Percentiles rank a stretch among this genome's conserved stretches.
phyloP scores from a whole-genome alignment of 1,284 basidiomycete genomes.

The Fomitopsis pinicola region DNA sequence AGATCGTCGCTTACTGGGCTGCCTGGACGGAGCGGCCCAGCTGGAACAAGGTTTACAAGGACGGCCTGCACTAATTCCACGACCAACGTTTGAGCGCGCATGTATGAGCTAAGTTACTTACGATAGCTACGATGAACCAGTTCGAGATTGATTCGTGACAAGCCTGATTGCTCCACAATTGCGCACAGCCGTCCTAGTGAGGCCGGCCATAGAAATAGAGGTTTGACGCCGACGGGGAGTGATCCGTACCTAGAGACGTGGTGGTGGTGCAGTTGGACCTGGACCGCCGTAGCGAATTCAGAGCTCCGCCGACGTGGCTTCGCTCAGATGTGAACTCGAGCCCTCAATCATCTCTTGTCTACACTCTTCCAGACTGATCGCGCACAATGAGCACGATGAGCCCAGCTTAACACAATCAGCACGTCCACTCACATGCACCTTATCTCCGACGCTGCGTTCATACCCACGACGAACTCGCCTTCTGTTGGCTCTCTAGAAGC shows the following conservation, averaged over 20 bases:
- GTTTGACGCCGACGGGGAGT: too few species aligned
- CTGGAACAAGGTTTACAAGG: conserved; percentile 51
- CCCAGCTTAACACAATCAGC: not conserved
- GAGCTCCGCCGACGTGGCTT: conserved; percentile 11
- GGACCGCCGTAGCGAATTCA: not conserved
- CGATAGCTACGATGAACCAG: not conserved
- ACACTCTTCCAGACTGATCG: conserved; percentile 52
- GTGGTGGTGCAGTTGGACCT: not conserved
- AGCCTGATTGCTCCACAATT: too few species aligned
- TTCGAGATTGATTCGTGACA: too few species aligned
- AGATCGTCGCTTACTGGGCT: conserved; percentile 40
- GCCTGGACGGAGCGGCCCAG: conserved; percentile 52
- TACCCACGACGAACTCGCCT: conserved; percentile 63
- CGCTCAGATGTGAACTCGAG: conserved; percentile 39
- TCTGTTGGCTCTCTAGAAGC: conserved; percentile 62
- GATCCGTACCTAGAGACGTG: too few species aligned
- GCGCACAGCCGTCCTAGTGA: too few species aligned
- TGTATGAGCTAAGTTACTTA: not conserved
- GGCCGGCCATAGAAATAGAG: too few species aligned
- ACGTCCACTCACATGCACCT: conserved; percentile 40
- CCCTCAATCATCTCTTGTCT: conserved; percentile 57
- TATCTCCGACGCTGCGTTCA: conserved; percentile 62
- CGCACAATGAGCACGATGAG: not conserved
- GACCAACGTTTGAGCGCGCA: not conserved
- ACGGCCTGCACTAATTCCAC: conserved; percentile 38